These are phyloP conservation scores for Phytophthora niederhauseri DNA, from an alignment of 352 stramenopile genomes.

Conservation along the genomic window DNA sequence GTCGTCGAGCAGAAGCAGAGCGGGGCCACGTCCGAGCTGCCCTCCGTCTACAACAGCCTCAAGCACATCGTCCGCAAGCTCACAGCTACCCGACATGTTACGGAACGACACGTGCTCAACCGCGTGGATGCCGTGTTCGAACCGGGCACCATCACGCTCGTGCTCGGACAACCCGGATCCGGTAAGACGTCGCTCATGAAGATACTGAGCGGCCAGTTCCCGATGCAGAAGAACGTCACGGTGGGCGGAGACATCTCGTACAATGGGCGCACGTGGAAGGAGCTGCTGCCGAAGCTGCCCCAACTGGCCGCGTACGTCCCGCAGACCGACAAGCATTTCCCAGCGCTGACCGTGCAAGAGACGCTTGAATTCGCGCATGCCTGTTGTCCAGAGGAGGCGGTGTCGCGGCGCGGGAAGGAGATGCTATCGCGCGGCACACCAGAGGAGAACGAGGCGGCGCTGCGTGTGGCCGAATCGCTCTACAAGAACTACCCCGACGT, in stretches of 20 bases:
- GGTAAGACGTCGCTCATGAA: conserved; percentile 53
- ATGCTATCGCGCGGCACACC: conserved; percentile 37
- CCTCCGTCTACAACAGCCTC: conserved; percentile 36
- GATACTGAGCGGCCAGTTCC: conserved; percentile 39
- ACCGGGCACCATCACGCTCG: conserved; percentile 39
- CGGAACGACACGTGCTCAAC: conserved; percentile 34
- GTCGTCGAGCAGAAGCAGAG: conserved; percentile 19
- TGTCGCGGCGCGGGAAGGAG: conserved; percentile 62
- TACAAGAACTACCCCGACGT: conserved; percentile 36
- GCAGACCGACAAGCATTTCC: conserved; percentile 36
- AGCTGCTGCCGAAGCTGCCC: conserved; percentile 17
- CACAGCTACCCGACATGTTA: conserved; percentile 10
- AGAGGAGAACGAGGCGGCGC: conserved; percentile 26
- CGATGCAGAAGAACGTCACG: conserved; percentile 30
- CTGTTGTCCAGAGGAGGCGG: conserved; percentile 20
- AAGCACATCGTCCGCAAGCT: conserved; percentile 26
- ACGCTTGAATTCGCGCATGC: conserved; percentile 38
- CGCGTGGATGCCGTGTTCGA: conserved; percentile 42
- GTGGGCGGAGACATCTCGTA: conserved; percentile 40
- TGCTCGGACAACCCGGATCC: conserved; percentile 42
- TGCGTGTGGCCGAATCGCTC: conserved; percentile 6
- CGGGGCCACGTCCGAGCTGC: conserved; percentile 26
- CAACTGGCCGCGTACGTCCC: conserved; percentile 32
- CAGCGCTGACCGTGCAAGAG: conserved; percentile 34
- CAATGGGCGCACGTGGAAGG: conserved; percentile 25